A percentile compares a stretch with the other conserved stretches of the same genome.
phyloP scores from a whole-genome alignment of 345 rosid genomes.

The Pseudoturritis turrita region DNA sequence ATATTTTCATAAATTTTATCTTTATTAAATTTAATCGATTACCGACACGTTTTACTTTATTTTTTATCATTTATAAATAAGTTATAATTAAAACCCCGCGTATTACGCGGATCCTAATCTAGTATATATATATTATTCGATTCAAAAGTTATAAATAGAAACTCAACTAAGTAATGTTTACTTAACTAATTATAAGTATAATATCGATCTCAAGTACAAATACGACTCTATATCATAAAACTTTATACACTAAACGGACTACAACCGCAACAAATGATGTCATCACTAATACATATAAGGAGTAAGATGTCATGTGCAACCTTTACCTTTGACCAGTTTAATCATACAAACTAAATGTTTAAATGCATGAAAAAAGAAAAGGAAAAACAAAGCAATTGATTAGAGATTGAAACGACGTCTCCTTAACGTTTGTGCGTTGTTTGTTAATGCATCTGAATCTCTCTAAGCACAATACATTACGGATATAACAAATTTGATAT shows the following conservation, averaged over 20 bases:
- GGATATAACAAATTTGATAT: background rate
- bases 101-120: no score
- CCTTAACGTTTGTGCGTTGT: constrained; percentile 23
- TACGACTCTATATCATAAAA: background rate
- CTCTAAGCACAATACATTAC: background rate
- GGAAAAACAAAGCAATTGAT: constrained; percentile 8
- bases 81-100: no score
- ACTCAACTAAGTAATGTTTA: background rate
- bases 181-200: background rate
- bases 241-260: background rate
- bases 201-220: background rate
- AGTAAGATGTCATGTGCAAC: constrained; percentile 7
- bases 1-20: no score
- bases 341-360: background rate
- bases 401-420: constrained; percentile 20
- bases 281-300: background rate
- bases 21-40: no score
- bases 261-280: background rate
- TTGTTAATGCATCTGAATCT: constrained; percentile 23
- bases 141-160: background rate
- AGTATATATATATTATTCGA: background rate
- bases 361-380: background rate
- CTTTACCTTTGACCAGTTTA: background rate
- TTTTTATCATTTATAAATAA: no score
- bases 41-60: no score